Conservation (phyloP, 2,329 filamentous ascomycete species). For the Trichoderma brevicompactum region DNA sequence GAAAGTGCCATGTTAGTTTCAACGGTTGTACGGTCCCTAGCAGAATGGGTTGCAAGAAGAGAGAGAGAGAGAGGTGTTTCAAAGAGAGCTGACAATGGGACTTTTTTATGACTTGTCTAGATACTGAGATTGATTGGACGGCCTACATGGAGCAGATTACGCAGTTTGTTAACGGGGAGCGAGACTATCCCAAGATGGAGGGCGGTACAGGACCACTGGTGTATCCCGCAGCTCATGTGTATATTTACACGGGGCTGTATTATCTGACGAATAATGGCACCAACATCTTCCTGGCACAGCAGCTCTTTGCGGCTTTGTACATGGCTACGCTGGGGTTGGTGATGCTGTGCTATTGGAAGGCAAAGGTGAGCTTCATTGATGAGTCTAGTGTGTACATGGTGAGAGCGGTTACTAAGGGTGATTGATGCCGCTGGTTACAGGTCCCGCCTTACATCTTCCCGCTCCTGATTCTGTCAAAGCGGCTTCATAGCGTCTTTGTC, state of each 20-base stretch:
- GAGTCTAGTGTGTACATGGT: too few species aligned
- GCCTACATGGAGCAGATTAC: conserved; percentile 95
- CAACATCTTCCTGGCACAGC: conserved; percentile 80
- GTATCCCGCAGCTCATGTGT: conserved; percentile 92
- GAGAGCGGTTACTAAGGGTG: not conserved
- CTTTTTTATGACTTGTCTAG: conserved; percentile 44
- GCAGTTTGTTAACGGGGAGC: conserved; percentile 80
- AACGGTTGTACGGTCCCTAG: not conserved
- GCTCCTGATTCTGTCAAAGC: conserved; percentile 84
- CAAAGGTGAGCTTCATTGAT: conserved; percentile 57
- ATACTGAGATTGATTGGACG: conserved; percentile 97
- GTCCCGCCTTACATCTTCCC: conserved; percentile 86
- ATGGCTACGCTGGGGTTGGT: conserved; percentile 75
- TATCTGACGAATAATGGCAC: conserved; percentile 74
- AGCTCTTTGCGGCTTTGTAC: conserved; percentile 81
- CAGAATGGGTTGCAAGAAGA: not conserved
- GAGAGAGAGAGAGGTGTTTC: not conserved
- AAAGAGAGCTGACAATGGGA: not conserved
- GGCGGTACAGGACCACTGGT: conserved; percentile 92
- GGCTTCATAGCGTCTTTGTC: conserved; percentile 91
- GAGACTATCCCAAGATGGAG: conserved; percentile 83
- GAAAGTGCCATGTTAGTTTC: conserved; percentile 76
- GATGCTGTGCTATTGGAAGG: conserved; percentile 78
- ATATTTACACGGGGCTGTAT: conserved; percentile 83
- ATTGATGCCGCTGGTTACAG: conserved; percentile 45